Percentiles rank a stretch among this genome's conserved stretches.
Evolutionary conservation across 1,284 basidiomycete species (phyloP).

Genomic region (Schizophyllum commune): DNA sequence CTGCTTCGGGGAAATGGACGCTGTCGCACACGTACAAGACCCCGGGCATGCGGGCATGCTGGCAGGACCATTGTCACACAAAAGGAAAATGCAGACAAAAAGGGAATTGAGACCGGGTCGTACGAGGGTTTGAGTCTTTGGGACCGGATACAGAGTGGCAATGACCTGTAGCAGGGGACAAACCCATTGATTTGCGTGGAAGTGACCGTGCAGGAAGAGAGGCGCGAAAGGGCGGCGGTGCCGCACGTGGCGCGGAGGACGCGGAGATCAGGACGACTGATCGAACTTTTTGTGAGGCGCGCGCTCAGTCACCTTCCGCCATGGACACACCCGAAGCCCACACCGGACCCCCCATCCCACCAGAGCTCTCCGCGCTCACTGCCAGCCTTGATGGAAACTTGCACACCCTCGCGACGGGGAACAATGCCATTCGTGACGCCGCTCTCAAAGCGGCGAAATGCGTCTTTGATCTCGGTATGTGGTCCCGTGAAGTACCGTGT

Average conservation of each 20-base stretch:
- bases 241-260: neutral
- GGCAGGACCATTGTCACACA: neutral
- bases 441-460: constrained; percentile 69
- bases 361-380: constrained; percentile 42
- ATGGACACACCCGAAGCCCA: constrained; percentile 4
- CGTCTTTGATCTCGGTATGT: constrained; percentile 75
- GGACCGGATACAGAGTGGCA: too few relatives aligned
- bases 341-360: constrained; percentile 16
- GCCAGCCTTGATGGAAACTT: constrained; percentile 43
- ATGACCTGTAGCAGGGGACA: too few relatives aligned
- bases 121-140: neutral
- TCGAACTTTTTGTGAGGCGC: neutral
- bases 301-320: neutral
- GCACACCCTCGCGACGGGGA: constrained; percentile 50
- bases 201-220: neutral
- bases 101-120: neutral
- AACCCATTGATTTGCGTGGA: neutral
- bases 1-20: neutral
- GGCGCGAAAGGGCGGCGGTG: neutral
- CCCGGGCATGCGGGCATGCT: neutral
- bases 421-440: constrained; percentile 44
- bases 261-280: neutral
- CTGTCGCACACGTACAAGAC: neutral
- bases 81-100: neutral
- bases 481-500: neutral